Percentiles rank a stretch among this genome's conserved stretches.
Evolutionary conservation across 2,329 filamentous ascomycete genomes (phyloP).

Genomic region (Hansfordia pulvinata): DNA sequence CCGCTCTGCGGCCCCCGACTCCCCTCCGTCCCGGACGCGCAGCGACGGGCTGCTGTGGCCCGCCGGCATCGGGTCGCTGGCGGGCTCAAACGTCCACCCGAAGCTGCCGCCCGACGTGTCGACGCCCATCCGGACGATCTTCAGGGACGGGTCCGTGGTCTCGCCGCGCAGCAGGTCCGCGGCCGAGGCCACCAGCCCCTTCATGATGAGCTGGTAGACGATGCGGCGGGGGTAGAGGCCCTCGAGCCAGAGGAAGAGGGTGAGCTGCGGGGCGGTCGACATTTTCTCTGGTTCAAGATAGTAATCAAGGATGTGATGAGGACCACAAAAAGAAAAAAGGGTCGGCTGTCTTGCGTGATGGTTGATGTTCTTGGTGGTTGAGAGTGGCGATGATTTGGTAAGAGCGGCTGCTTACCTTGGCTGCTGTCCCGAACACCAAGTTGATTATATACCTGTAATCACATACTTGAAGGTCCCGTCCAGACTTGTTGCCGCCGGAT

Average conservation of each 20-base stretch:
- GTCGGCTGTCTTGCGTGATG: too few relatives aligned
- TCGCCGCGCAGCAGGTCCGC: conserved; percentile 5
- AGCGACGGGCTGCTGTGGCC: conserved; percentile 8
- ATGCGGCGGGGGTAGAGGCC: conserved; percentile 10
- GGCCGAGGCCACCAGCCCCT: conserved; percentile 7
- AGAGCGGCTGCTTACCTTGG: too few relatives aligned
- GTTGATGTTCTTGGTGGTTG: too few relatives aligned
- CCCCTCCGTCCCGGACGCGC: conserved; percentile 6
- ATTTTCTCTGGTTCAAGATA: too few relatives aligned
- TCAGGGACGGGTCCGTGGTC: conserved; percentile 4
- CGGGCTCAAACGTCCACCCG: conserved; percentile 3
- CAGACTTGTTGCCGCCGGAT: too few relatives aligned
- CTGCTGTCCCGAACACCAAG: too few relatives aligned
- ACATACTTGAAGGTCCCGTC: too few relatives aligned
- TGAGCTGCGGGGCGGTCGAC: too few relatives aligned
- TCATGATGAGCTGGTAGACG: conserved; percentile 9
- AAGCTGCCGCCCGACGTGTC: conserved; percentile 1
- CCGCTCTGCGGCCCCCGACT: conserved; percentile 1
- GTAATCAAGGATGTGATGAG: too few relatives aligned
- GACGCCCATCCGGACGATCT: conserved; percentile 4
- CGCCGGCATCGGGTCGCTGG: conserved; percentile 7
- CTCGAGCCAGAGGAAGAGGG: conserved; percentile 9
- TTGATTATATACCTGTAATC: too few relatives aligned
- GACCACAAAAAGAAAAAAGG: too few relatives aligned
- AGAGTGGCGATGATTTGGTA: too few relatives aligned